Percentiles rank a stretch among this genome's conserved stretches.
phyloP scores from a whole-genome alignment of 805 yeast genomes.

The Candida nemodendra region DNA sequence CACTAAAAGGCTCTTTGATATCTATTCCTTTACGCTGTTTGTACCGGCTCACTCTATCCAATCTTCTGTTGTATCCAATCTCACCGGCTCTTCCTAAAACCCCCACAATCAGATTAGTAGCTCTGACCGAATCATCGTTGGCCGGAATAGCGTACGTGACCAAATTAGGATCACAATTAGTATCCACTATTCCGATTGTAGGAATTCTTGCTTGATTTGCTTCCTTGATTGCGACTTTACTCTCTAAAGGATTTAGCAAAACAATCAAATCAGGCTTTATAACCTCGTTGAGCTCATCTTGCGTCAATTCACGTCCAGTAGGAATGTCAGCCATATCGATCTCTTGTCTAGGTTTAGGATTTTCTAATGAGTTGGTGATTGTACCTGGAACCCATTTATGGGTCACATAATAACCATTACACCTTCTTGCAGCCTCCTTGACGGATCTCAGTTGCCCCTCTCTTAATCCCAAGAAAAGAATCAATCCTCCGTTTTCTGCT shows the following conservation, averaged over 20 bases:
- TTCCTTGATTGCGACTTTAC: constrained; percentile 75
- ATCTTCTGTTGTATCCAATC: constrained; percentile 64
- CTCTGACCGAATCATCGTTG: constrained; percentile 86
- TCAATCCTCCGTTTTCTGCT: constrained; percentile 79
- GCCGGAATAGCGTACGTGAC: constrained; percentile 96
- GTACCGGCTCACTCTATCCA: constrained; percentile 37
- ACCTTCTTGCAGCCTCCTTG: constrained; percentile 73
- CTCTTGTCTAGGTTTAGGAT: constrained; percentile 63
- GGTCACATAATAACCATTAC: constrained; percentile 77
- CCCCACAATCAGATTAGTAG: constrained; percentile 77
- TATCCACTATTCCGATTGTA: constrained; percentile 90
- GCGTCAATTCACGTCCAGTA: constrained; percentile 56
- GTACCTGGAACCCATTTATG: constrained; percentile 95
- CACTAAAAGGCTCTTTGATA: constrained; percentile 16
- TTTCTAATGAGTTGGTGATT: constrained; percentile 72
- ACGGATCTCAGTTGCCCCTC: constrained; percentile 74
- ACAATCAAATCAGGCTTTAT: constrained; percentile 89
- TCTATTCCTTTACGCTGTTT: constrained; percentile 31
- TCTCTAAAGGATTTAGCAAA: constrained; percentile 83
- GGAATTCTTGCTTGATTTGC: constrained; percentile 83
- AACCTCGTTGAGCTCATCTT: constrained; percentile 48
- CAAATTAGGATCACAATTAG: constrained; percentile 85
- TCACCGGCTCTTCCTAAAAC: constrained; percentile 84
- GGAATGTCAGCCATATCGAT: constrained; percentile 71
- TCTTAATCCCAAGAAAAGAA: constrained; percentile 78